phyloP scores from a whole-genome alignment of 768 basidiomycete species.

The Scleroderma citrinum region DNA sequence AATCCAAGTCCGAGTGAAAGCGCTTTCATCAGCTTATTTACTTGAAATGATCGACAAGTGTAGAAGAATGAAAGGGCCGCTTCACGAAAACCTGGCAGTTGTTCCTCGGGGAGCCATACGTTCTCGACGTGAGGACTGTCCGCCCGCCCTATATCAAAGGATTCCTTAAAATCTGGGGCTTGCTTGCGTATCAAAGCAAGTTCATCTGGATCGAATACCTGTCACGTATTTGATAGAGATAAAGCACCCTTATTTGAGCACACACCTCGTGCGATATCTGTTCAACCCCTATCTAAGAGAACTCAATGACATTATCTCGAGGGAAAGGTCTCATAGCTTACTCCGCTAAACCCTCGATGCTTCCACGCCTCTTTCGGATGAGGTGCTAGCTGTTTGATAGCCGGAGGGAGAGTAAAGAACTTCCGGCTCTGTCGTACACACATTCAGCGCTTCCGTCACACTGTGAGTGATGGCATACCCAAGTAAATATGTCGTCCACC shows the following conservation, averaged over 20 bases:
- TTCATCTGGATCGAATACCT: slow-evolving; percentile 30
- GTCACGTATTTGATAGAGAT: background rate
- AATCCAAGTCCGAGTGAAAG: slow-evolving; percentile 42
- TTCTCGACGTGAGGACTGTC: slow-evolving; percentile 40
- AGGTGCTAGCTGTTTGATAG: slow-evolving; percentile 38
- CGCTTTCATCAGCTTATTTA: slow-evolving; percentile 36
- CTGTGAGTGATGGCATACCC: slow-evolving; percentile 27
- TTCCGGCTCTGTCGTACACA: slow-evolving; percentile 28
- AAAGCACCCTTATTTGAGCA: background rate
- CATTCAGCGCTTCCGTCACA: background rate
- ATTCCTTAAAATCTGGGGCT: slow-evolving; percentile 43
- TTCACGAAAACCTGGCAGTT: slow-evolving; percentile 49
- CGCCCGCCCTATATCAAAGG: slow-evolving; percentile 48
- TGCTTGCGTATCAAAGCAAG: slow-evolving; percentile 24
- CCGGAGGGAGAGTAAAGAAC: slow-evolving; percentile 35
- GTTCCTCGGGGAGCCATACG: slow-evolving; percentile 50
- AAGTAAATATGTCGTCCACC: slow-evolving; percentile 36
- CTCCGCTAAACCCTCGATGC: slow-evolving; percentile 35
- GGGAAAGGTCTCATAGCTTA: slow-evolving; percentile 1
- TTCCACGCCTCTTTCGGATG: slow-evolving; percentile 41
- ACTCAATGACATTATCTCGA: background rate
- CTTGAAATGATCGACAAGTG: slow-evolving; percentile 31
- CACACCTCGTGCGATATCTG: slow-evolving; percentile 28
- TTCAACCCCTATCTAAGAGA: slow-evolving; percentile 34
- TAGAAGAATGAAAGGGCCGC: slow-evolving; percentile 48